Evolutionary conservation across 1,284 basidiomycete species (phyloP).

Genomic region (Vanrija humicola): DNA sequence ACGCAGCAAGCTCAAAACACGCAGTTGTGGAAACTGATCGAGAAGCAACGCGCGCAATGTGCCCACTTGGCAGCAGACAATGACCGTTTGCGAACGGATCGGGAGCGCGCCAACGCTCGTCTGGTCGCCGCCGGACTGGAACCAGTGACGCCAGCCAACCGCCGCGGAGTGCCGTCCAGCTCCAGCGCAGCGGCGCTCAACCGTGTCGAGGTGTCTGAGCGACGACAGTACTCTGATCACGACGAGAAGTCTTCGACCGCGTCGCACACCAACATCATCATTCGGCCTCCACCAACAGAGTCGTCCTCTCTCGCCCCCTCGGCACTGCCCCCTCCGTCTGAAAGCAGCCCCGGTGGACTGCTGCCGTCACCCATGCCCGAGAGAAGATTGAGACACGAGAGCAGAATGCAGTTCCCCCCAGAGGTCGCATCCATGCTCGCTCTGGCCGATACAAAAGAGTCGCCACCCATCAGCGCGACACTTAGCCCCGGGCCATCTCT

Average conservation of each 20-base stretch:
- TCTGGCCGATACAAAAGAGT: slow-evolving; percentile 33
- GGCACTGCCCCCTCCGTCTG: slow-evolving; percentile 2
- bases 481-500: background rate
- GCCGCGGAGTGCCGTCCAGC: slow-evolving; percentile 31
- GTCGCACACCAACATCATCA: background rate
- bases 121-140: slow-evolving; percentile 34
- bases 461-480: background rate
- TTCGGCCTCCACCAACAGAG: background rate
- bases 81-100: slow-evolving; percentile 71
- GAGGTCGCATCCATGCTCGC: slow-evolving; percentile 44
- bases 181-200: slow-evolving; percentile 31
- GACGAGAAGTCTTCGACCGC: slow-evolving; percentile 18
- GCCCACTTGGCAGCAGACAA: slow-evolving; percentile 39
- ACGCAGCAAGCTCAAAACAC: slow-evolving; percentile 66
- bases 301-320: slow-evolving; percentile 8
- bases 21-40: slow-evolving; percentile 87
- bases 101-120: slow-evolving; percentile 55
- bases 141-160: slow-evolving; percentile 16
- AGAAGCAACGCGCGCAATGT: slow-evolving; percentile 61
- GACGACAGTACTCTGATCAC: slow-evolving; percentile 37
- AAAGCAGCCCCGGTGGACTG: slow-evolving; percentile 11
- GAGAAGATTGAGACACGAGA: slow-evolving; percentile 31
- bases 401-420: slow-evolving; percentile 40
- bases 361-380: slow-evolving; percentile 40
- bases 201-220: slow-evolving; percentile 13